phyloP scores from a whole-genome alignment of 2,329 filamentous ascomycete genomes.

The Diaporthe helianthi region DNA sequence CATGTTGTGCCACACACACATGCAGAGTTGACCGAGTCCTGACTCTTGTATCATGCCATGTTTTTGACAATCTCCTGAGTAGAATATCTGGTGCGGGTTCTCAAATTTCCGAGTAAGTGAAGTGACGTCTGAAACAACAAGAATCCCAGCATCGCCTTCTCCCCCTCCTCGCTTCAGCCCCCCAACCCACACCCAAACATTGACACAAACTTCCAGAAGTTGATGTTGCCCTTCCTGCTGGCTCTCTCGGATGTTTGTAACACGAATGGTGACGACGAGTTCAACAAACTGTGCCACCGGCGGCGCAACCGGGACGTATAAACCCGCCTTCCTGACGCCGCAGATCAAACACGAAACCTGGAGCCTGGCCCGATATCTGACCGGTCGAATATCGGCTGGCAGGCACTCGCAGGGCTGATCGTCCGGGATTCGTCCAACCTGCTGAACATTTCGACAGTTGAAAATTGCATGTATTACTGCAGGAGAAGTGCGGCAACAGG shows the following conservation, averaged over 20 bases:
- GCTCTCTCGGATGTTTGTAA: neutral
- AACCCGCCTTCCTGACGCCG: constrained; percentile 29
- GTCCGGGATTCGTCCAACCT: neutral
- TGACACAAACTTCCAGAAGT: too few relatives aligned
- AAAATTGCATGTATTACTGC: neutral
- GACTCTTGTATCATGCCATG: neutral
- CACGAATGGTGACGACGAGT: constrained; percentile 10
- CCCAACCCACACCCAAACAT: too few relatives aligned
- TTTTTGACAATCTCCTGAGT: neutral
- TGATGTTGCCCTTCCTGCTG: neutral
- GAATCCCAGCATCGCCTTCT: neutral
- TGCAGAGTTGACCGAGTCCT: neutral
- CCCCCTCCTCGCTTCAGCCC: neutral
- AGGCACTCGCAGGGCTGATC: constrained; percentile 12
- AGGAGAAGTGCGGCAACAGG: neutral
- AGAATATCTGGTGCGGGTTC: neutral
- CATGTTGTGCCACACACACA: neutral
- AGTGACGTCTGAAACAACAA: neutral
- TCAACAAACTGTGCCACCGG: neutral
- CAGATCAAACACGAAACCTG: constrained; percentile 32
- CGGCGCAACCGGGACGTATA: constrained; percentile 16
- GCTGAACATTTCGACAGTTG: neutral
- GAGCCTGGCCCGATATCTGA: constrained; percentile 19
- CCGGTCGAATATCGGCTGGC: neutral
- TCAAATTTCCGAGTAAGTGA: neutral